Evolutionary conservation across 352 stramenopile species (phyloP), one percentile per base, ranked within the genome.

Genomic region (Phytophthora ramorum): DNA sequence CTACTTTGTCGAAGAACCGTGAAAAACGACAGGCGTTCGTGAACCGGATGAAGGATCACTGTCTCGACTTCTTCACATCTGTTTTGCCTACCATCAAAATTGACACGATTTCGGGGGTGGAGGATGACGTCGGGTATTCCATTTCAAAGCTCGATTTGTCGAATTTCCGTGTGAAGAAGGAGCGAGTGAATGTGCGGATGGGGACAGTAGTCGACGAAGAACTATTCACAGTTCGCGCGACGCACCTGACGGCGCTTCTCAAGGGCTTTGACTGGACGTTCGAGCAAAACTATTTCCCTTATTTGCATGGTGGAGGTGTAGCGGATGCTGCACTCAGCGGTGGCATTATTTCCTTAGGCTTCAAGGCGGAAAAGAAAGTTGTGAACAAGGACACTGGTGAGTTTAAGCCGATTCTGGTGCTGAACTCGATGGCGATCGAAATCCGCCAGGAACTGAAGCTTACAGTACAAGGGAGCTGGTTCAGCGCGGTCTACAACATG

Each of bases 201-300:
- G 87, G 87, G 16, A 92, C 78, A 1, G 83, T 92, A 37, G 76
- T 78, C 0, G 85, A 95, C 35, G 87, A 95, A 65, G 85, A 94
- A 58, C 49, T 96, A 3, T 85, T 96, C 22, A 94, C 79, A 3
- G 87, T 96, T 43, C 76, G 81, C 30, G 87, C 87, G 0, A 92
- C 84, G 0, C 80, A 93, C 38, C 58, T 96, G 37, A 94, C 81
- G 7, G 86, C 85, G 8, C 46, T 93, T 9, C 83, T 96, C n/a
- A 86, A 93, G 35, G 80, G 83, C 1, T 92, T 96, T 41, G 59
- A 96, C 47, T 96, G 87, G 87, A 96, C 86, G 7, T 96, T 96
- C 69, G 75, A 83, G 17, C 87, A 96, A 44, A 94, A 92, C 54
- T 86, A 84, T 38, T 96, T 96, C 43, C 87, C 87, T n/a, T 96